Conservation (phyloP, 2,329 filamentous ascomycete genomes). For the Alternaria alternata region DNA sequence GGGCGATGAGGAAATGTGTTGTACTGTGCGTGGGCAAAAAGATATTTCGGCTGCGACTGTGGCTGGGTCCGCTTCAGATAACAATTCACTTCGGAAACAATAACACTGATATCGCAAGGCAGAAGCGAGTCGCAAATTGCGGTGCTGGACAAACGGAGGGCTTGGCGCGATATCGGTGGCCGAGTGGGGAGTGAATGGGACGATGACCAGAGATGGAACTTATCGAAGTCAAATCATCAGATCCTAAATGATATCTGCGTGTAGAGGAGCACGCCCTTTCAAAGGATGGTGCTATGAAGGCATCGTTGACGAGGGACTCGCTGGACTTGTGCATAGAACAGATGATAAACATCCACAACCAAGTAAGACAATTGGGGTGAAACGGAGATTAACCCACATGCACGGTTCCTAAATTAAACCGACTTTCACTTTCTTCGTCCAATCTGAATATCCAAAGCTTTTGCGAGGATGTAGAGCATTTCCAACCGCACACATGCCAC, state of each 20-base stretch:
- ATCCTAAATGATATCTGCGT: not conserved
- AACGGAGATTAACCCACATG: not conserved
- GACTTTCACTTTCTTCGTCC: constrained; percentile 9
- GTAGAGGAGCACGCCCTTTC: not conserved
- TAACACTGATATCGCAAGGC: not conserved
- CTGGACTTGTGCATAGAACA: not conserved
- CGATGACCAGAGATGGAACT: not conserved
- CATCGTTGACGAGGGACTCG: not conserved
- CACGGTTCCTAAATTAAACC: too few species aligned
- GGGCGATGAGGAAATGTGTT: not conserved
- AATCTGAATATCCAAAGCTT: constrained; percentile 52
- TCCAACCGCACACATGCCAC: constrained; percentile 55
- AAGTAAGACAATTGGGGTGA: not conserved
- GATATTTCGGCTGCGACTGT: not conserved
- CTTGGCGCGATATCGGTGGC: constrained; percentile 6
- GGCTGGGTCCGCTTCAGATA: not conserved
- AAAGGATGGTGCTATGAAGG: not conserved
- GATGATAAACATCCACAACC: not conserved
- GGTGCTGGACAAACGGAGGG: constrained; percentile 4
- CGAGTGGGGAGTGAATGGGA: constrained; percentile 2
- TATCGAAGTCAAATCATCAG: not conserved
- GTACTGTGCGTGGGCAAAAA: not conserved
- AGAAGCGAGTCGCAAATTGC: not conserved
- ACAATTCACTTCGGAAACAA: not conserved
- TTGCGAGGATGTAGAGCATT: constrained; percentile 56